Base-by-base conservation (phyloP, 768 basidiomycete species). In the Tylopilus cervinicoccineus region DNA sequence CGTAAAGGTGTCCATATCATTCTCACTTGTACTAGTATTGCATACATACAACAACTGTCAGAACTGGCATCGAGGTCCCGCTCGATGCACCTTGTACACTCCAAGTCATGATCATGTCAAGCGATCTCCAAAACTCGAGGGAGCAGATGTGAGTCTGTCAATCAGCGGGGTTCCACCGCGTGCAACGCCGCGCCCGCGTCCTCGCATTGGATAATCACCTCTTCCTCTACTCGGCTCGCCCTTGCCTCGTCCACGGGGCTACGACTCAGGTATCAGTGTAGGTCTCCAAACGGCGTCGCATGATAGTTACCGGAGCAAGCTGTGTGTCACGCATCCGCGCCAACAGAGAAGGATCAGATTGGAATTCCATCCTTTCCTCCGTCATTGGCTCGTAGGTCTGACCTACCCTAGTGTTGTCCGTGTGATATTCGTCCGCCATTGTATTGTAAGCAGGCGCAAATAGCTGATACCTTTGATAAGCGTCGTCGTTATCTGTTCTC, bases 181-280 rank as follows among this genome's bases (percentile, higher is more conserved):
- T n/a, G 37, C n/a, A 22, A 20, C 47, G 39, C 50, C 47, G 8
- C 62, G 62, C n/a, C 57, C 53, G 1, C 60, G 52, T 22, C 61
- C 61, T 49, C 59, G 33, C 8, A 17, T 10, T 17, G 17, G 16
- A 19, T 34, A 23, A 13, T 66, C 58, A 23, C 54, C 49, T 54
- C 55, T 65, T 22, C 51, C 54, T 19, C 51, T 52, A 24, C 23
- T 58, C 7, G 37, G 12, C 9, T 59, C 62, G 16, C 46, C 41
- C 39, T 43, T 64, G 34, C 63, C 60, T 43, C 61, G 56, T 52
- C 44, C 59, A 29, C 59, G 64, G n/a, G 26, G 17, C 63, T 64
- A 37, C 28, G 11, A 26, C n/a, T 26, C 38, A 31, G 34, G 5
- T 2, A 20, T 56, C 2, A 53, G 50, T 26, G 29, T 3, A 32